A percentile compares a stretch with the other conserved stretches of the same genome.
Evolutionary conservation across 2,329 filamentous ascomycete genomes (phyloP).

Genomic region (Xylaria sp.): DNA sequence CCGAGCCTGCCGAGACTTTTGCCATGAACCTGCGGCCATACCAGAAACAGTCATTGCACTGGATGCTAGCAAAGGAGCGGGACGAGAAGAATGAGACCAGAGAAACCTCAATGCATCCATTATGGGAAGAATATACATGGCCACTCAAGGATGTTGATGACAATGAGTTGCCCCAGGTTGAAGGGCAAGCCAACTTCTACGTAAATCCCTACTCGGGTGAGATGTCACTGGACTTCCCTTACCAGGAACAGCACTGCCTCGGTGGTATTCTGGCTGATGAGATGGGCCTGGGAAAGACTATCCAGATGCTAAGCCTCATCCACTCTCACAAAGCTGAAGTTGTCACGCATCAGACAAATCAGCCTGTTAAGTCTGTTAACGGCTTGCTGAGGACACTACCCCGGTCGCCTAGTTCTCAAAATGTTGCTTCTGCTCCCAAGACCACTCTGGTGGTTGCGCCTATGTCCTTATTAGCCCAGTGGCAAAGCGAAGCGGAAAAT

Average conservation of each 20-base stretch:
- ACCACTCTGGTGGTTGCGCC: conserved; percentile 97
- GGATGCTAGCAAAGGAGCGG: conserved; percentile 96
- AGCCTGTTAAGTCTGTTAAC: conserved; percentile 61
- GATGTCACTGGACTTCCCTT: conserved; percentile 88
- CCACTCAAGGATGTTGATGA: conserved; percentile 89
- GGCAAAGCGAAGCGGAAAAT: conserved; percentile 94
- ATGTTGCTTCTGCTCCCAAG: conserved; percentile 77
- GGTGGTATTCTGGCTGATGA: conserved; percentile 95
- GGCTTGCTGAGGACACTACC: conserved; percentile 67
- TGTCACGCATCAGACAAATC: conserved; percentile 53
- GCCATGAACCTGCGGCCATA: conserved; percentile 87
- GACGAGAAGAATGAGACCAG: conserved; percentile 74
- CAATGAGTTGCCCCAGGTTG: conserved; percentile 73
- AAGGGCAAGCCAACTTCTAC: conserved; percentile 81
- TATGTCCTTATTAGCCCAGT: conserved; percentile 96
- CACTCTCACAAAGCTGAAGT: conserved; percentile 80
- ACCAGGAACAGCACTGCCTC: conserved; percentile 92
- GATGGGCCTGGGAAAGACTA: conserved; percentile 98
- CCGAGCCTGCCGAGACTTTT: conserved; percentile 85
- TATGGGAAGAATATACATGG: conserved; percentile 98
- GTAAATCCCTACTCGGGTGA: conserved; percentile 98
- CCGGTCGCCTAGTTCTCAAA: conserved; percentile 62
- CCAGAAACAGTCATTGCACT: conserved; percentile 93
- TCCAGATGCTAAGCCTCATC: conserved; percentile 95
- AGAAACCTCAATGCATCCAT: conserved; percentile 89